Evolutionary conservation across 441 rosid species (phyloP), one percentile per base, ranked within the genome.

Genomic region (Jatropha podagrica): DNA sequence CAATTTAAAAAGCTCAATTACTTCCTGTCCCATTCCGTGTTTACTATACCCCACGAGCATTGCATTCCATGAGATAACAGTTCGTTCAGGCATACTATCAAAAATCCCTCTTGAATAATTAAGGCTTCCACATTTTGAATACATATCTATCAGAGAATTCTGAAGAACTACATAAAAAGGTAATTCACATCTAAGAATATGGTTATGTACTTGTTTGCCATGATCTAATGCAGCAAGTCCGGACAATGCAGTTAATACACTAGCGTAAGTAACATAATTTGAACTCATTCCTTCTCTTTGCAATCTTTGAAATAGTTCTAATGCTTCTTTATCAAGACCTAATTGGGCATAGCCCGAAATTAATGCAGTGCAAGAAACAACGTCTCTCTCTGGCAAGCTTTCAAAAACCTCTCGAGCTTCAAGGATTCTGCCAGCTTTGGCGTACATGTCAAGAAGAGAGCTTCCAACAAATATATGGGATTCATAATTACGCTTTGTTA

Each of bases 61-160:
- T 2, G 89, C 87, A 40, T 94, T 94, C 98, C 96, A 92, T 73
- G 95, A 81, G 52, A 91, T 81, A 3, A 88, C 89, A 78, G 79
- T 89, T 71, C 81, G 88, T 49, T 75, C 80, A 27, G 73, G 76
- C 86, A 84, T 82, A 60, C 69, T 74, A 72, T 87, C 88, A 78
- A 90, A 92, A 26, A 80, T 83, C 51, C 81, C 81, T 76, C 86
- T 74, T 0, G 97, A 88, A 83, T 85, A 85, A n/a, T 46, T 67
- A 48, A 94, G 83, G 60, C 73, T 69, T 26, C 97, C 97, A 20
- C 91, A 88, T 78, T 94, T 94, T 0, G 93, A 88, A 68, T 89
- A 91, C 93, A 84, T 87, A 78, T 92, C 91, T 15, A 93, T 89
- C 65, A 92, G 72, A 3, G 96, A 86, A 44, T 92, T 91, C 66